Evolutionary conservation across 2,329 filamentous ascomycete genomes (phyloP), one percentile per base, ranked within the genome.

Genomic region (Trichoderma pleuroti): DNA sequence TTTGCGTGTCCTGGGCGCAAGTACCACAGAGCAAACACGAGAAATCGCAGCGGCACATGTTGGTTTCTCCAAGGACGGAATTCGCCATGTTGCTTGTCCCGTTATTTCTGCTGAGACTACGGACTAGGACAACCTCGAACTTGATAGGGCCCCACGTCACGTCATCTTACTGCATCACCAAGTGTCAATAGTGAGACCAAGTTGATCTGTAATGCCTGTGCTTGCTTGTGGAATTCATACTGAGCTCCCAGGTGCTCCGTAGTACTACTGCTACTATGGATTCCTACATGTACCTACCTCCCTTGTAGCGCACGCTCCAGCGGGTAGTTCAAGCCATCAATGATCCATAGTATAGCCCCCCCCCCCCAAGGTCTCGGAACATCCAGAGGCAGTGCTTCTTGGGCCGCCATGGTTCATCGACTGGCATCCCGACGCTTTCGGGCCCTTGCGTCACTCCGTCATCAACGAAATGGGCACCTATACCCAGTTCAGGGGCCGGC

Each of bases 371-470:
- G 36, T 67, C 52, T 67, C 64, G 57, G 26, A 59, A 21, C 54
- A 42, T 42, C 36, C 36, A 34, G 65, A 68, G 65, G 56, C 65
- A 34, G 56, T 36, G 54, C 65, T 34, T 34, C 28, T 34, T 36
- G 46, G 56, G 39, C 21, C 57, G 30, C 62, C 24, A 34, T 66
- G 42, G 34, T 52, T 30, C 21, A n/a, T 57, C 49, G 30, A 42
- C 10, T 57, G 21, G 34, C 11, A 46, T 49, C 65, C 52, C 28
- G 52, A 68, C 39, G 65, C 65, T 66, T 52, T 54, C 32, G 61
- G 62, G 60, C 46, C 69, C 69, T 67, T 67, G 69, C 69, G 69
- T 71, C 69, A 71, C 69, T 62, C 69, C 69, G 52, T 56, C 61
- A 66, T 70, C 56, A 66, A 67, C 14, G 56, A 42, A 32, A 9